A percentile compares a stretch with the other conserved stretches of the same genome.
Conservation (phyloP, 2,329 filamentous ascomycete genomes). For the Ophiostoma piceae region DNA sequence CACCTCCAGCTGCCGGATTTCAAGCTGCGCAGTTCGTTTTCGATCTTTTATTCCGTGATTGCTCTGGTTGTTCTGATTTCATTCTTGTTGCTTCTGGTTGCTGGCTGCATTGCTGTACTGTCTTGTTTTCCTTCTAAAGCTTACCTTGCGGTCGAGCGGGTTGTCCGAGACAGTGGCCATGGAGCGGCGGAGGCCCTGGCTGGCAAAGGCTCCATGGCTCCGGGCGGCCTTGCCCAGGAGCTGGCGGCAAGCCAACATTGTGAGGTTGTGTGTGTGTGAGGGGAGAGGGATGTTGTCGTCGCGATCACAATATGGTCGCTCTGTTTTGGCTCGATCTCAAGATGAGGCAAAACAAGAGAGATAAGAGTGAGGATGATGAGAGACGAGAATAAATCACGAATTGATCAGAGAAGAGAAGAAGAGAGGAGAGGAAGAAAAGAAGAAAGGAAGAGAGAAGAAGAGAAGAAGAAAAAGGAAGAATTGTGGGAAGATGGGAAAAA, state of each 20-base stretch:
- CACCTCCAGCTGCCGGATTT: conserved; percentile 5
- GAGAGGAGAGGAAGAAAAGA: not conserved
- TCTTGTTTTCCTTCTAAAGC: conserved; percentile 27
- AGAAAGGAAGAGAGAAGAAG: conserved; percentile 11
- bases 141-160: conserved; percentile 82
- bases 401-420: conserved; percentile 13
- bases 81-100: not conserved
- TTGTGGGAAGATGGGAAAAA: conserved; percentile 25
- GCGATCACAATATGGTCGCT: conserved; percentile 18
- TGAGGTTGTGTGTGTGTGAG: conserved; percentile 26
- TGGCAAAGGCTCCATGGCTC: conserved; percentile 52
- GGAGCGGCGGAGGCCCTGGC: conserved; percentile 58
- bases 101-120: not conserved
- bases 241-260: conserved; percentile 67
- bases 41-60: too few species aligned
- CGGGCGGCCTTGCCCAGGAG: conserved; percentile 60
- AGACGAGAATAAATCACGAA: conserved; percentile 9
- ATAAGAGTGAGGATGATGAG: conserved; percentile 14
- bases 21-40: not conserved
- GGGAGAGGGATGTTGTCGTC: not conserved
- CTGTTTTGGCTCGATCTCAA: conserved; percentile 7
- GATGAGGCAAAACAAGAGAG: conserved; percentile 21
- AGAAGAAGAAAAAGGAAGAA: conserved; percentile 22
- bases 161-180: conserved; percentile 84
- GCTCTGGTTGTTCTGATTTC: not conserved